Evolutionary conservation across 192 early-diverging fungal species (phyloP), one percentile per base, ranked within the genome.

Genomic region (Podila verticillata): DNA sequence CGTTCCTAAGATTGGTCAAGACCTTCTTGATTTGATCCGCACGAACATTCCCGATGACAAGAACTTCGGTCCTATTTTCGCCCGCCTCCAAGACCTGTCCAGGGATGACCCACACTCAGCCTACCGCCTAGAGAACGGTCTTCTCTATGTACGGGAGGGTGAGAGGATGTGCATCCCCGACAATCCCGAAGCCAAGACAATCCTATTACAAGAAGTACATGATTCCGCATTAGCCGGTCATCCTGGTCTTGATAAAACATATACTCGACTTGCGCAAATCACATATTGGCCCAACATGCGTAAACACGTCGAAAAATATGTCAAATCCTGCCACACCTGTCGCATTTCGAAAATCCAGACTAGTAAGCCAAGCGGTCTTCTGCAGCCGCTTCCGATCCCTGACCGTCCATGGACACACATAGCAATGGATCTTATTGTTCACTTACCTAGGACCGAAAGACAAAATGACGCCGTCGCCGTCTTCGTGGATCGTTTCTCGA

Each of bases 391-490:
- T 0, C 31, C 59, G 2, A 36, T 62, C 15, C 68, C 68, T 0
- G 60, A 54, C 0, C 7, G 34, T 0, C 85, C 77, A 1, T 87
- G 84, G 82, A 36, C 63, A 0, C 72, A 75, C 35, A 84, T 87
- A 20, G 68, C 64, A 1, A 83, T 89, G 80, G 86, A 86, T 32
- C 80, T 85, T n/a, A 71, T 86, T 31, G 61, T 44, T 19, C 47
- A 63, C 8, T 48, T 88, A 2, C 80, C 84, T 0, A n/a, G 22
- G 9, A 35, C 34, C n/a, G n/a, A n/a, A n/a, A n/a, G n/a, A n/a
- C 65, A 54, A 0, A 61, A 69, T 54, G 65, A 82, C 72, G 67
- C 75, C 0, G 75, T 90, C 1, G 63, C 79, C 17, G 85, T 89
- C 0, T 62, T 89, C 49, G 82, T 85, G 2, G 83, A 88, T 57